Conservation (phyloP, 179 eudicot species). For the Spergularia azorica region DNA sequence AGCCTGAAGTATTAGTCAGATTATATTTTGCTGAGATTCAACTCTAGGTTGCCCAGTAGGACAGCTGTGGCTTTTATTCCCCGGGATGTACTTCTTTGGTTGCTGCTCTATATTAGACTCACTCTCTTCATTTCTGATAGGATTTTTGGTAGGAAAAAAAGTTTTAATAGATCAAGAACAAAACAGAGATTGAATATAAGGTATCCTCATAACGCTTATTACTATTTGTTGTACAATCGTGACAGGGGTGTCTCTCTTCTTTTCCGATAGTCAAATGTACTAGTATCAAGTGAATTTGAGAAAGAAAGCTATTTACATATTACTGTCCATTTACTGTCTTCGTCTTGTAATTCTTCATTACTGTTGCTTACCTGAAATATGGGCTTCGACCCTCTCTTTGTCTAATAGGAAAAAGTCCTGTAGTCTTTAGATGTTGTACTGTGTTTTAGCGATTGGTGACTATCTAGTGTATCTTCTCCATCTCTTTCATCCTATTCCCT, state of each 20-base stretch:
- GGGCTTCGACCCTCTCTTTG: background rate
- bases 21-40: background rate
- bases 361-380: background rate
- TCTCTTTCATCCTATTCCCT: too few relatives aligned
- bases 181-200: too few relatives aligned
- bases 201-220: too few relatives aligned
- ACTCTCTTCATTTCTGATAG: background rate
- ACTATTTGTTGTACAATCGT: too few relatives aligned
- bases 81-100: background rate
- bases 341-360: background rate
- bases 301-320: conserved; percentile 5
- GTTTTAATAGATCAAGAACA: too few relatives aligned
- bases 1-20: background rate
- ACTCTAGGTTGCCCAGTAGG: background rate
- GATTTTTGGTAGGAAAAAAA: background rate
- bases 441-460: too few relatives aligned
- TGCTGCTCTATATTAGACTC: background rate
- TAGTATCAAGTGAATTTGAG: conserved; percentile 1
- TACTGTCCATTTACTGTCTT: conserved; percentile 5
- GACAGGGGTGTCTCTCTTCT: too few relatives aligned
- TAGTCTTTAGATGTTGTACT: too few relatives aligned
- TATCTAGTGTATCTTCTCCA: too few relatives aligned
- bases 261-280: background rate
- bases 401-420: too few relatives aligned
- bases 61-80: background rate